Base-by-base conservation (phyloP, 345 rosid species). In the Triadica sebifera region DNA sequence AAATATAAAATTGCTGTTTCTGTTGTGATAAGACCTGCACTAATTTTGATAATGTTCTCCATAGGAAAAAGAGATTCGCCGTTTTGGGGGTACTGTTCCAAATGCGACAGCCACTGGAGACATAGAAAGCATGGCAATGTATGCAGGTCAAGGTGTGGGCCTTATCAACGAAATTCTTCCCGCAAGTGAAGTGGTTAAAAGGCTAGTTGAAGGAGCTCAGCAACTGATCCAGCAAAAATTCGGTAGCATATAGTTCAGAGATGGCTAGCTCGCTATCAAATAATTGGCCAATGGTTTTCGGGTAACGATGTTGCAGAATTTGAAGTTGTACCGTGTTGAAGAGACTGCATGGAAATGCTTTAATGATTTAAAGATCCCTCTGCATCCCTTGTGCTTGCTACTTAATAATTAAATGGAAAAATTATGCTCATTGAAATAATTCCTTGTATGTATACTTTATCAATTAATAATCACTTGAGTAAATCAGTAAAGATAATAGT, bases 81-180 rank as follows among this genome's bases (percentile, higher is more conserved):
- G 89, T 34, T 83, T 93, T 66, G 82, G 87, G 0, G 98, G 97
- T 52, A 70, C 97, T 0, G 95, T 89, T 70, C 98, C 98, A 0
- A 93, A 93, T 79, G 70, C 24, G 55, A 78, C 85, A 4, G 78
- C 97, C 5, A 85, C 90, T 0, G 98, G 97, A 4, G 96, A 91
- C 70, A 90, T 89, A 24, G 92, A 91, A 78, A 93, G 91, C 83
- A 93, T 91, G 98, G 96, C 82, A 0, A 88, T 93, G 98, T 93
- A 90, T 63, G 97, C 96, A 2, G 96, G 98, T 25, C 75, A 91
- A 88, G 86, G 98, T 39, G 94, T 90, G 17, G 95, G 92, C 22
- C 87, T 93, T 50, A 84, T 90, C 71, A 82, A 89, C 66, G 94
- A 93, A 80, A 90, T 93, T 85, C 78, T 89, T 20, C 91, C 93